phyloP scores from a whole-genome alignment of 352 stramenopile genomes.

The Phytophthora syringae region DNA sequence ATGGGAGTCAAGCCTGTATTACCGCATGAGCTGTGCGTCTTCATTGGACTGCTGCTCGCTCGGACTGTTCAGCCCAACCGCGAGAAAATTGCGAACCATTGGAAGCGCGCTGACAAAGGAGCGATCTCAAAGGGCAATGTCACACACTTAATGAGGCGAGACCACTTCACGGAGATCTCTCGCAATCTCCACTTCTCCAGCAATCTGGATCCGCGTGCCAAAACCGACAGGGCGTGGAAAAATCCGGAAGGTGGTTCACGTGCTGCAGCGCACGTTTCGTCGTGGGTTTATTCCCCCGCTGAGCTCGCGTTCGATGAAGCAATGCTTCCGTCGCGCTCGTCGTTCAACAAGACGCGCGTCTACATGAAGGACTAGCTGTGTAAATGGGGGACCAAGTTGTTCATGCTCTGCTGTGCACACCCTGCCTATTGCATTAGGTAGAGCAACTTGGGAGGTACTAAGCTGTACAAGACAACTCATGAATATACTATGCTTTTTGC shows the following conservation, averaged over 20 bases:
- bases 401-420: background rate
- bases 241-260: background rate
- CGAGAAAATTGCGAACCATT: background rate
- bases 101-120: background rate
- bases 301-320: conserved; percentile 5
- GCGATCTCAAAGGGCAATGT: background rate
- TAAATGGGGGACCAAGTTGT: background rate
- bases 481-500: background rate
- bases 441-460: background rate
- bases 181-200: conserved; percentile 2
- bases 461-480: conserved; percentile 2
- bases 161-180: conserved; percentile 1
- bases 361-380: background rate
- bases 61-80: background rate
- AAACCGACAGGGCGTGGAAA: conserved; percentile 6
- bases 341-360: background rate
- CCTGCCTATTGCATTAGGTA: background rate
- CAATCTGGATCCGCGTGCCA: background rate
- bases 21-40: conserved; percentile 1
- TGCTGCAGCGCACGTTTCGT: background rate
- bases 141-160: background rate
- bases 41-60: background rate
- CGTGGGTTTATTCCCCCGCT: background rate
- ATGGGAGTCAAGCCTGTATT: background rate
- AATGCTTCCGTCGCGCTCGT: background rate